phyloP scores from a whole-genome alignment of 306 rosid species.

The Quercus wislizeni region DNA sequence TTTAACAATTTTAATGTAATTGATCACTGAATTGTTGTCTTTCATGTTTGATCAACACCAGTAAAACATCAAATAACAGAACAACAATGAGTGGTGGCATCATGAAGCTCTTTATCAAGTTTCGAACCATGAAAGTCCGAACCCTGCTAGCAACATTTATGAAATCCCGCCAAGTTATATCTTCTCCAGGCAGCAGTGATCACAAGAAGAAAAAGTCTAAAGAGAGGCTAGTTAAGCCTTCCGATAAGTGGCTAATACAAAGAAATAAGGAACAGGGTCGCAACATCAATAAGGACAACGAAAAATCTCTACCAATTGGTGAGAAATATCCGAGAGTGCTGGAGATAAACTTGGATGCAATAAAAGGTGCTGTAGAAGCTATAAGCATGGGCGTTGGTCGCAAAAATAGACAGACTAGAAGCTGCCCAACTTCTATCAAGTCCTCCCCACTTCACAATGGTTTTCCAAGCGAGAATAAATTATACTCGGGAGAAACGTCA shows the following conservation, averaged over 20 bases:
- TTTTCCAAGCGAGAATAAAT: slow-evolving; percentile 8
- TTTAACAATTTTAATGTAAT: background rate
- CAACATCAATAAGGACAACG: background rate
- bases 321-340: slow-evolving; percentile 18
- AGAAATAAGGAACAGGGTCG: background rate
- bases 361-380: slow-evolving; percentile 42
- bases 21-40: background rate
- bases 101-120: slow-evolving; percentile 44
- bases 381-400: slow-evolving; percentile 23
- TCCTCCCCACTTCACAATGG: slow-evolving; percentile 47
- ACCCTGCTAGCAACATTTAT: slow-evolving; percentile 34
- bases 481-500: slow-evolving; percentile 30
- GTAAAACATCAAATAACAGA: slow-evolving; percentile 31
- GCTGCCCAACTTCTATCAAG: slow-evolving; percentile 41
- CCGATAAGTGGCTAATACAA: background rate
- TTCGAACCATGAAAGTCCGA: slow-evolving; percentile 38
- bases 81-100: slow-evolving; percentile 30
- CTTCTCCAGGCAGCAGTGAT: background rate
- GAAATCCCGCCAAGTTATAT: slow-evolving; percentile 19
- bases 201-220: slow-evolving; percentile 17
- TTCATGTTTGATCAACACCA: background rate
- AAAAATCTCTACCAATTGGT: background rate
- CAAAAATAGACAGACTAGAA: slow-evolving; percentile 28
- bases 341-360: slow-evolving; percentile 43
- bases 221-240: slow-evolving; percentile 19